Evolutionary conservation across 805 yeast genomes (phyloP), one percentile per base, ranked within the genome.

Genomic region (Wickerhamomyces strasburgensis): DNA sequence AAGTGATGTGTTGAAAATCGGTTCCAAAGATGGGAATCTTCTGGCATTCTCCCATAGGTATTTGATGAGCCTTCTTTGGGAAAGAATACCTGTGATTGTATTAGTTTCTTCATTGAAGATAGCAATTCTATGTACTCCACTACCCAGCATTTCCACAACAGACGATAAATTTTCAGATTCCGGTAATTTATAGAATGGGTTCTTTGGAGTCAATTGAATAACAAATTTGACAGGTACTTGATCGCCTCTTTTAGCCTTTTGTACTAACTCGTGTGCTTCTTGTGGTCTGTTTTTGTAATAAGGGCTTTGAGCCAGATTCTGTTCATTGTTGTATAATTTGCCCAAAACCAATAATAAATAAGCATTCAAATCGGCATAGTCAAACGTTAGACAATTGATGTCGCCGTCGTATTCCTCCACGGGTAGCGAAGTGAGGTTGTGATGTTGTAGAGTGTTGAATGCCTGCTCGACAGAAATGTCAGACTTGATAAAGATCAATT

Each of bases 101-200:
- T 73, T 67, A 33, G 67, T 70, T 14, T 64, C 60, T 16, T 58
- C 58, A 54, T 77, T 68, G 16, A 82, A 72, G 38, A 89, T 84
- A 9, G 97, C 96, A 15, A 90, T 77, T 56, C 98, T 72, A 63
- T 93, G 98, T 3, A 89, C 96, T 15, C 98, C 98, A 27, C 84
- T 76, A n/a, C 97, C 98, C 43, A 90, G 67, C 10, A 84, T 78
- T 58, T 87, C 94, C 50, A 85, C 84, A 3, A 86, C 96, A 5
- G 76, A 72, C 29, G 80, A 70, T 35, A 90, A 65, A 15, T 79
- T 74, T 38, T 82, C 88, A 14, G 68, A 55, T 50, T 85, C 88
- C 30, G 78, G 73, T 40, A 93, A 66, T 54, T 85, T 84, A 43
- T 84, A 72, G 54, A 89, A 87, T 3, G 95, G 95, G 53, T 87